phyloP scores from a whole-genome alignment of 2,329 filamentous ascomycete genomes.

The Penicillium palitans region DNA sequence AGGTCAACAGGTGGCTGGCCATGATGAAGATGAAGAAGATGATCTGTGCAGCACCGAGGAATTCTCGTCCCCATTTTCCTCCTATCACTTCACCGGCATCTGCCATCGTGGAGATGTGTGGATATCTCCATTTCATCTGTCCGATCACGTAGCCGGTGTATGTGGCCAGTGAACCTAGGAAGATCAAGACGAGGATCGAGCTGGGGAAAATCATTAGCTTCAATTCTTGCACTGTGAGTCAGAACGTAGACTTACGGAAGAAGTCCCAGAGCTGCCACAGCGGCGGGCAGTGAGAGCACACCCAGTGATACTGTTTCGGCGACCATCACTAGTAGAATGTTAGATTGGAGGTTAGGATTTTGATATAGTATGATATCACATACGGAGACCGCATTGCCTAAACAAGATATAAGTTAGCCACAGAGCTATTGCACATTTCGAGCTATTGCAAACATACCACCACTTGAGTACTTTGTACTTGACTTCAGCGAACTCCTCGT shows the following conservation, averaged over 20 bases:
- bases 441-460: conserved; percentile 32
- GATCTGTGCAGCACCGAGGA: conserved; percentile 62
- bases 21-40: conserved; percentile 69
- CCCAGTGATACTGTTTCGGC: conserved; percentile 61
- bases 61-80: conserved; percentile 61
- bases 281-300: conserved; percentile 56
- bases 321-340: conserved; percentile 49
- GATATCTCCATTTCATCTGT: conserved; percentile 58
- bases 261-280: conserved; percentile 54
- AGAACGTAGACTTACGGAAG: conserved; percentile 43
- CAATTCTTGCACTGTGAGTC: background rate
- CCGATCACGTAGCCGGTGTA: conserved; percentile 63
- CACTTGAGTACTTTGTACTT: conserved; percentile 54
- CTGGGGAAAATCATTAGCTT: conserved; percentile 26
- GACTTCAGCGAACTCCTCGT: conserved; percentile 45
- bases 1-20: conserved; percentile 70
- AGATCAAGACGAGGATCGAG: conserved; percentile 55
- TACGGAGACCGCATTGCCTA: conserved; percentile 47
- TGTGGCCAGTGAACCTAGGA: conserved; percentile 56
- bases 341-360: background rate
- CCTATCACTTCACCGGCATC: conserved; percentile 65
- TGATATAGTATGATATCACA: conserved; percentile 6
- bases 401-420: background rate
- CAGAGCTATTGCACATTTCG: background rate
- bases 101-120: conserved; percentile 64